A percentile compares a stretch with the other conserved stretches of the same genome.
Evolutionary conservation across 2,329 filamentous ascomycete genomes (phyloP).

Genomic region (Lecanicillium sp.): DNA sequence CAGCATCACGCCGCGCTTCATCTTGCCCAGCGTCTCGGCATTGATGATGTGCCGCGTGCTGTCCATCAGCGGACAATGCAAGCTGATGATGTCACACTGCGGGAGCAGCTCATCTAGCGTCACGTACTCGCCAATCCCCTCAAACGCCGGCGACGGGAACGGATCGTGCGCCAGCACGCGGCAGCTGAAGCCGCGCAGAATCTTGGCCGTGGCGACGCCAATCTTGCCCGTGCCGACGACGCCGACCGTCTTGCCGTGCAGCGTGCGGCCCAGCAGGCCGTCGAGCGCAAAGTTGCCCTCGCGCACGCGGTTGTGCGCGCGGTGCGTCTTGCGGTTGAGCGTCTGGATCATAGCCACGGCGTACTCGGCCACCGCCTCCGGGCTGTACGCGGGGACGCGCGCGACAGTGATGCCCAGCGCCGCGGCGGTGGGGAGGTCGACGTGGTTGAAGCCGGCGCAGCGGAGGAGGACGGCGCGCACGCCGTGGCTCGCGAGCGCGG

Average conservation of each 20-base stretch:
- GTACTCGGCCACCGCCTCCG: slow-evolving; percentile 64
- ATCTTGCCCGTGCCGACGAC: slow-evolving; percentile 60
- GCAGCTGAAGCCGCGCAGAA: slow-evolving; percentile 60
- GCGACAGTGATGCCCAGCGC: slow-evolving; percentile 51
- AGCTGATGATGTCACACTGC: slow-evolving; percentile 51
- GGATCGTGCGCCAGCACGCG: slow-evolving; percentile 54
- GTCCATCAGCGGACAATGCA: slow-evolving; percentile 59
- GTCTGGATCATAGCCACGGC: slow-evolving; percentile 60
- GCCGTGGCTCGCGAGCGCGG: slow-evolving; percentile 38
- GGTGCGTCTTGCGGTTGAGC: slow-evolving; percentile 59
- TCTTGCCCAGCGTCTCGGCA: slow-evolving; percentile 38
- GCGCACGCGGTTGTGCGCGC: slow-evolving; percentile 59
- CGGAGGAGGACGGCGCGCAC: slow-evolving; percentile 54
- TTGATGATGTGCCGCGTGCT: slow-evolving; percentile 55
- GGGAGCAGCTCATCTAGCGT: slow-evolving; percentile 47
- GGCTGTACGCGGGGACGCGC: slow-evolving; percentile 61
- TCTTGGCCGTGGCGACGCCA: slow-evolving; percentile 52
- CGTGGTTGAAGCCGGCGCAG: slow-evolving; percentile 62
- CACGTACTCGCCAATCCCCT: slow-evolving; percentile 41
- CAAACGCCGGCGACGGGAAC: slow-evolving; percentile 40
- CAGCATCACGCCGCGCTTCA: slow-evolving; percentile 54
- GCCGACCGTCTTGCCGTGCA: slow-evolving; percentile 59
- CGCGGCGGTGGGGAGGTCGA: slow-evolving; percentile 50
- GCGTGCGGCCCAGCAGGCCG: slow-evolving; percentile 53
- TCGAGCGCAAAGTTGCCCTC: slow-evolving; percentile 62